Conservation (phyloP, 495 filamentous ascomycete genomes). For the Oidiodendron maius region DNA sequence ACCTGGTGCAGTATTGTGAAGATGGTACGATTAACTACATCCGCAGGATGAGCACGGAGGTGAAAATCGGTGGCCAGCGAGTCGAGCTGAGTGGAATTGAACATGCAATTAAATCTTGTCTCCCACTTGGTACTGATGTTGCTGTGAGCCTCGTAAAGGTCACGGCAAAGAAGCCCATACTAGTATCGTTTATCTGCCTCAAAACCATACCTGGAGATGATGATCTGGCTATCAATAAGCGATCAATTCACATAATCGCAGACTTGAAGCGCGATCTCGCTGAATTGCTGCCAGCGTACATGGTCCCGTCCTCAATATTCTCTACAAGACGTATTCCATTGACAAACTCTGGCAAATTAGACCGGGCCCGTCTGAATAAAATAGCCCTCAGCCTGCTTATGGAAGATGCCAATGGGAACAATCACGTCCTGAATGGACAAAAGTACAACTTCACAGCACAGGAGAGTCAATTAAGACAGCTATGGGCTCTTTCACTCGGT, state of each 20-base stretch:
- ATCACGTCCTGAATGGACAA: not conserved
- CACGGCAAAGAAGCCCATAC: not conserved
- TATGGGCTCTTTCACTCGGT: not conserved
- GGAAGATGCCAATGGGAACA: not conserved
- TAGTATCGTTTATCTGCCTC: not conserved
- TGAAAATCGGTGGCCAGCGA: slow-evolving; percentile 28
- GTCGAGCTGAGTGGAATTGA: slow-evolving; percentile 28
- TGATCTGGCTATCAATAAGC: not conserved
- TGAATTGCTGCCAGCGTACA: not conserved
- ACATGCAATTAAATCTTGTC: slow-evolving; percentile 35
- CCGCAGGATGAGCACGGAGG: slow-evolving; percentile 25
- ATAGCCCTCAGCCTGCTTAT: not conserved
- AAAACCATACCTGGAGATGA: not conserved
- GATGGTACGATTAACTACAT: slow-evolving; percentile 37
- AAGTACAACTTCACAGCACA: not conserved
- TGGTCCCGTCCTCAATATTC: not conserved
- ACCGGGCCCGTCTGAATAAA: not conserved
- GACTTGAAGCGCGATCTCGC: not conserved
- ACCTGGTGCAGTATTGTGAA: slow-evolving; percentile 15
- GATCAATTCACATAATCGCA: not conserved
- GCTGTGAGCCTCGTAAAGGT: not conserved
- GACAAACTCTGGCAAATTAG: not conserved
- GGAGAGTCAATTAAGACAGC: not conserved
- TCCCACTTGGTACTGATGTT: not conserved
- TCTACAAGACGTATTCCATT: not conserved